These are phyloP conservation scores for Cyberlindnera samutprakarnensis DNA, from an alignment of 805 yeast genomes.

Conservation along the genomic window DNA sequence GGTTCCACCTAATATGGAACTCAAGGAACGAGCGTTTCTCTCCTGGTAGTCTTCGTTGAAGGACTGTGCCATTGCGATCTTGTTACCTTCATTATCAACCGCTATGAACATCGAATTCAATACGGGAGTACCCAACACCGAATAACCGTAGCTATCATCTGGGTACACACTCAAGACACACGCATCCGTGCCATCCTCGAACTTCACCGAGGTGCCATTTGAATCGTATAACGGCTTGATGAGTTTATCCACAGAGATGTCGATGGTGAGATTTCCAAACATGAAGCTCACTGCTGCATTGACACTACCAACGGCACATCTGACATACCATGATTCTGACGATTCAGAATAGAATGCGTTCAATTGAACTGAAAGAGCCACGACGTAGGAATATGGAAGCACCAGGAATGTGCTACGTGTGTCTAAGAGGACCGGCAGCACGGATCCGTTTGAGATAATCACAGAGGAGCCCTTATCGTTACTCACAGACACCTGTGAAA, in stretches of 20 bases:
- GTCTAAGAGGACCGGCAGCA: conserved; percentile 50
- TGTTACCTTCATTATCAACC: conserved; percentile 50
- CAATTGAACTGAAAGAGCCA: conserved; percentile 60
- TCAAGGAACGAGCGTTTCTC: background rate
- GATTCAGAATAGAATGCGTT: conserved; percentile 50
- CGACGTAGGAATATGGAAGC: conserved; percentile 48
- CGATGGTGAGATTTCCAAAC: conserved; percentile 44
- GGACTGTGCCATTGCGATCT: conserved; percentile 51
- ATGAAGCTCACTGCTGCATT: conserved; percentile 45
- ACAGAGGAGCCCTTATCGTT: conserved; percentile 28
- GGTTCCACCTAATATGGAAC: background rate
- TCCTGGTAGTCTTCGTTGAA: conserved; percentile 15
- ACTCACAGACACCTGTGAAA: conserved; percentile 37
- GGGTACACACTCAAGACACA: conserved; percentile 51
- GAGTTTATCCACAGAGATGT: conserved; percentile 42
- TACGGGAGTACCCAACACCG: conserved; percentile 53
- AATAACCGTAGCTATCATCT: conserved; percentile 37
- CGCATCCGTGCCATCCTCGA: conserved; percentile 47
- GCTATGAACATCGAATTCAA: conserved; percentile 48
- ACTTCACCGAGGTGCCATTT: conserved; percentile 32
- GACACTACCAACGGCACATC: conserved; percentile 43
- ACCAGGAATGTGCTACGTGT: conserved; percentile 41
- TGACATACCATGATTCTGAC: conserved; percentile 53
- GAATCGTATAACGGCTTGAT: conserved; percentile 29
- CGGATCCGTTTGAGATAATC: background rate